Evolutionary conservation across 2,329 filamentous ascomycete species (phyloP).

Genomic region (Colletotrichum coccodes): DNA sequence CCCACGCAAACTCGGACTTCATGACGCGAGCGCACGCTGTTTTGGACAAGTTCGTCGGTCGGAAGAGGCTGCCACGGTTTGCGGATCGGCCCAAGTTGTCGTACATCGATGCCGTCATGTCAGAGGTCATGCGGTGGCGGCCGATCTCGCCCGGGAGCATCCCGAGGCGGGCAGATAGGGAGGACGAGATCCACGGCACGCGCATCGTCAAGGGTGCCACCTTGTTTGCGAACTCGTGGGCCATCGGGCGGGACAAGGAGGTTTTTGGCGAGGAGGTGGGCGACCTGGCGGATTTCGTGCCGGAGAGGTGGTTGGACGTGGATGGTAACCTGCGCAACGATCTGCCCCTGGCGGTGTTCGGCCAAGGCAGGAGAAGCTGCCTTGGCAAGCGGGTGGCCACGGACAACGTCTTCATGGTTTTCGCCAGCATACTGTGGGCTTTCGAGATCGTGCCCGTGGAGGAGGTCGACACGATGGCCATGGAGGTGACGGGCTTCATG

Average conservation of each 20-base stretch:
- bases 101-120: slow-evolving; percentile 53
- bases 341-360: slow-evolving; percentile 52
- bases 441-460: slow-evolving; percentile 50
- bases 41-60: slow-evolving; percentile 53
- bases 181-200: slow-evolving; percentile 49
- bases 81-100: slow-evolving; percentile 49
- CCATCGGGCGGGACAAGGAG: slow-evolving; percentile 47
- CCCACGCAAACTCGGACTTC: slow-evolving; percentile 38
- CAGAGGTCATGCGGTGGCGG: slow-evolving; percentile 57
- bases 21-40: slow-evolving; percentile 46
- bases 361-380: slow-evolving; percentile 58
- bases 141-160: slow-evolving; percentile 48
- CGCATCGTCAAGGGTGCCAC: slow-evolving; percentile 54
- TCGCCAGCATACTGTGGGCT: slow-evolving; percentile 60
- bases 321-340: slow-evolving; percentile 37
- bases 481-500: slow-evolving; percentile 39
- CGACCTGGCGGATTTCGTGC: slow-evolving; percentile 41
- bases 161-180: slow-evolving; percentile 49
- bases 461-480: slow-evolving; percentile 35
- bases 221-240: slow-evolving; percentile 54
- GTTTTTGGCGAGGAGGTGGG: slow-evolving; percentile 48
- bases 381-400: slow-evolving; percentile 58
- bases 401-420: slow-evolving; percentile 52
- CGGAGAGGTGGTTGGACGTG: slow-evolving; percentile 42
- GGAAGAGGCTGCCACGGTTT: slow-evolving; percentile 48